Evolutionary conservation across 169 alveolate species (phyloP), one percentile per base, ranked within the genome.

Genomic region (Cryptosporidium xiaoi): DNA sequence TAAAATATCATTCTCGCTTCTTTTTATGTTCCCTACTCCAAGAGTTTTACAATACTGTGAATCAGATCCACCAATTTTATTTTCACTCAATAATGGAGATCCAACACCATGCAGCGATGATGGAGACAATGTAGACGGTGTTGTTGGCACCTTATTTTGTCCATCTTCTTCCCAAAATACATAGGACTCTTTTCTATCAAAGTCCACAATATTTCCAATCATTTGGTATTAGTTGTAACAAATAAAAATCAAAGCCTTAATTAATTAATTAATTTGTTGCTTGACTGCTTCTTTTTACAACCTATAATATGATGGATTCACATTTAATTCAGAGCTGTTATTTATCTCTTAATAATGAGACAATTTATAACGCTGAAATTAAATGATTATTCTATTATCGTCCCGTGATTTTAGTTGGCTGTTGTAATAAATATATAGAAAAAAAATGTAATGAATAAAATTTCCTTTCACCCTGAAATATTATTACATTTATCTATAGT

Each of bases 81-180:
- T 13, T 20, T 36, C 60, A 44, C 51, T 58, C 13, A 77, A 27
- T 8, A 60, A 44, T 12, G 87, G 87, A 77, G 87, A 77, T 53
- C 31, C 34, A 6, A 77, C 31, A 31, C 64, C 87, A 60, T 77
- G 60, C 18, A 77, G 48, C 24, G 87, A 77, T 53, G 87, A 68
- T 8, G 87, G 87, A 4, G 87, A 77, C 20, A 62, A 66, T 46
- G 87, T 77, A 31, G 87, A 77, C n/a, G 87, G 87, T 40, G 87
- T 77, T 40, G 55, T 56, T 7, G 87, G 71, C 12, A 56, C 31
- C 65, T 77, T 77, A 40, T 56, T 62, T 13, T 77, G 87, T 31
- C 77, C 71, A 40, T 77, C 87, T 40, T 77, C 87, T 16, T 77
- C 65, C 87, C 87, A 77, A 46, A 77, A 77, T 36, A 77, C 34